A percentile compares a stretch with the other conserved stretches of the same genome.
Evolutionary conservation across 2,329 filamentous ascomycete species (phyloP).

Genomic region (Helminthosporium solani): DNA sequence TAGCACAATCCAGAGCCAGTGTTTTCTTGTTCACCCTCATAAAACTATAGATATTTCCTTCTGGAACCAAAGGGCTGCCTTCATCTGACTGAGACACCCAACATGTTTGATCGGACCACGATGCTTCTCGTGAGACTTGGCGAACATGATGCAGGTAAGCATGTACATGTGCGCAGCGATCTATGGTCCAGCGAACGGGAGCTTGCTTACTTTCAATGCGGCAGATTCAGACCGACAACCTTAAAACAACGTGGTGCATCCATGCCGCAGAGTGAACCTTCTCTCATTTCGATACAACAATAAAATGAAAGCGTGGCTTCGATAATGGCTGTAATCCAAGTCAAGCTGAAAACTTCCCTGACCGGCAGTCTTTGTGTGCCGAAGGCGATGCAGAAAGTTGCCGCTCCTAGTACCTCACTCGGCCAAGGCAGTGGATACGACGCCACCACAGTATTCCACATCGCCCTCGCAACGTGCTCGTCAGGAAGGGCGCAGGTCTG

Average conservation of each 20-base stretch:
- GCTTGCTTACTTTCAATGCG: not conserved
- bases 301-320: no score
- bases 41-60: no score
- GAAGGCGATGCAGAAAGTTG: not conserved
- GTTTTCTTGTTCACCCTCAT: no score
- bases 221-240: constrained; percentile 1
- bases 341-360: not conserved
- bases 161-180: no score
- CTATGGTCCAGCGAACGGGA: not conserved
- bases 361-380: not conserved
- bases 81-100: no score
- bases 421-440: not conserved
- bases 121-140: no score
- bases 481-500: not conserved
- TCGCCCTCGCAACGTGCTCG: not conserved
- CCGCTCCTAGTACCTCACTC: not conserved
- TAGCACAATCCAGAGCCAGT: not conserved
- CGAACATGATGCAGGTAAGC: no score
- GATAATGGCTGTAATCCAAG: not conserved
- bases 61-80: no score
- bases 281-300: no score
- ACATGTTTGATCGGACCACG: no score
- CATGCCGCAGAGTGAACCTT: not conserved
- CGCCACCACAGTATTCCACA: not conserved
- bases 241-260: constrained; percentile 2